Conservation (phyloP, 2,329 filamentous ascomycete species). For the Ceratocystis cubensis region DNA sequence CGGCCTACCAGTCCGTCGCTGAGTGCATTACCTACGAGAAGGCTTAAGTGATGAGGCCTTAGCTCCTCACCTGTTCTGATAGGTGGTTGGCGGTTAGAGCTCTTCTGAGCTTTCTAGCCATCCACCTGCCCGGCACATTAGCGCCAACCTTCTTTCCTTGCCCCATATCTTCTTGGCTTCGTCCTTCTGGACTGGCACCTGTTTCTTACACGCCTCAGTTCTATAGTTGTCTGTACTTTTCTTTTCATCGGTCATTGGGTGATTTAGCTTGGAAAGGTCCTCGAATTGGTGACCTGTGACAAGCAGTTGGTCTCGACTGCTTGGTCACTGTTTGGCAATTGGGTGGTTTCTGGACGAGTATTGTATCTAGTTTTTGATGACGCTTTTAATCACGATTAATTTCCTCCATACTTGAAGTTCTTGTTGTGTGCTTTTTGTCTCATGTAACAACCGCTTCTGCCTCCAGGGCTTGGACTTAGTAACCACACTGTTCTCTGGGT, state of each 20-base stretch:
- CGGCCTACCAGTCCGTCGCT: background rate
- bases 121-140: background rate
- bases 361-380: slow-evolving; percentile 13
- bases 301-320: background rate
- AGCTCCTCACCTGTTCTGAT: no score
- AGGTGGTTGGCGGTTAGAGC: background rate
- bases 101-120: background rate
- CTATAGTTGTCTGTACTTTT: slow-evolving; percentile 12
- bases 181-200: background rate
- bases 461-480: no score
- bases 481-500: no score
- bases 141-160: background rate
- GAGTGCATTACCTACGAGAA: slow-evolving; percentile 14
- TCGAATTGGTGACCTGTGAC: background rate
- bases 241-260: background rate
- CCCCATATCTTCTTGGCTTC: slow-evolving; percentile 8
- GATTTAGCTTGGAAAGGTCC: background rate
- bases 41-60: background rate
- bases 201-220: slow-evolving; percentile 11
- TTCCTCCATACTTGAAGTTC: background rate
- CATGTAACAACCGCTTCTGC: background rate
- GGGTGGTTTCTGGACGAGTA: background rate
- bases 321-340: background rate
- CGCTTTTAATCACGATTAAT: slow-evolving; percentile 8
- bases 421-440: background rate